Evolutionary conservation across 2,329 filamentous ascomycete species (phyloP), one percentile per base, ranked within the genome.

Genomic region (Pyricularia sp.): DNA sequence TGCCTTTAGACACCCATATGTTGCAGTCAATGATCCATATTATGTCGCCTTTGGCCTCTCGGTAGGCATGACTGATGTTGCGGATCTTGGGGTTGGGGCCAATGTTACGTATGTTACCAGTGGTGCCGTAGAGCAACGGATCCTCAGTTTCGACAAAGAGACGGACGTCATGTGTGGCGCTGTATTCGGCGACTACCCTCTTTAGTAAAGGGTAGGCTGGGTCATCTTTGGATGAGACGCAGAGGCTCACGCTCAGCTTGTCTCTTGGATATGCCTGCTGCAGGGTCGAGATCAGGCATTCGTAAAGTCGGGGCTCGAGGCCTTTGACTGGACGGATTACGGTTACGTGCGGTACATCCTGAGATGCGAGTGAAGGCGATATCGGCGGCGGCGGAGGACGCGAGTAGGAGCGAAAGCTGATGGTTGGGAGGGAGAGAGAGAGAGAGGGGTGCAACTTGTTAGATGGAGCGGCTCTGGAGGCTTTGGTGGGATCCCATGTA

Each of bases 51-150:
- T 88, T 88, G 1, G 92, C 91, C 72, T 97, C 93, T 31, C 92
- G 81, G 73, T 97, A 99, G 2, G 91, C 93, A 59, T 91, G 85
- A 73, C 93, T 97, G 81, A 97, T 91, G 74, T 99, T 99, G 63
- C 94, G 83, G 70, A 99, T 96, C 79, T 99, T 99, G n/a, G 94
- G 94, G 72, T 99, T 99, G 1, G 94, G 94, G 0, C 96, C 96
- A 65, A 97, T 81, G 65, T 84, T 82, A 67, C 82, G 76, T 62
- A 76, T 71, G 61, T 81, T 76, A 64, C 81, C 81, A 12, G 77
- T 75, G 35, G 78, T 71, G 33, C 81, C 82, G 64, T 85, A 82
- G 9, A 96, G 78, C 33, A 85, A 75, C 0, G 89, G 85, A 73
- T 96, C 92, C 66, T 96, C 89, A 62, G 89, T 84, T 77, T 97